Evolutionary conservation across 305 asterid species (phyloP), one percentile per base, ranked within the genome.

Genomic region (Solanum chacoense): DNA sequence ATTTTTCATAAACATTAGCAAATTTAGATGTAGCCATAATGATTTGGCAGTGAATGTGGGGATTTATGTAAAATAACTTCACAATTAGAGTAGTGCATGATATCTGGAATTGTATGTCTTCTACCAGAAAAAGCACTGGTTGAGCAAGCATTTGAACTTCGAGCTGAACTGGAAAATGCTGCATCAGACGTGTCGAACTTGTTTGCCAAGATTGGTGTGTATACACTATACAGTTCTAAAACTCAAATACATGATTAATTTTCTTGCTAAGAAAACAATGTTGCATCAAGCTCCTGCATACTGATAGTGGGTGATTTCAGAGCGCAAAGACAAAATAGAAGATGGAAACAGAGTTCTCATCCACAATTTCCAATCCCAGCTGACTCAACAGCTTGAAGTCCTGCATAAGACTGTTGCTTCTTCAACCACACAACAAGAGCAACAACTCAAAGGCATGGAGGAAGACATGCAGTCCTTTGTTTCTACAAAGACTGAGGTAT

Each of bases 381-480:
- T 98, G 92, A 96, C 95, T 88, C 94, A 94, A 90, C 96, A 94
- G 90, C 98, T 98, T 87, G 98, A 96, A 88, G 91, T 92, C 91
- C 91, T 98, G 94, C 99, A 98, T 88, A 94, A 94, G 90, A 88
- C 96, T 84, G 95, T 98, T 91, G 98, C 99, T 90, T 92, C 96
- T 76, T 95, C 99, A 14, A 94, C 97, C 16, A 94, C 95, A 85
- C 95, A 95, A 90, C 99, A 96, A 93, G 98, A 98, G 87, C 94
- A 93, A 86, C 98, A 95, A 85, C 93, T 98, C 80, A 95, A 94
- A 91, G 98, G 90, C 89, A 95, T 98, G 98, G 98, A 98, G 92
- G 98, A 96, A 94, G 98, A 98, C 90, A 96, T 98, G 99, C 96
- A 96, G 91, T 94, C 95, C 87, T 98, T 98, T 89, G 98, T 98